Conservation (phyloP, 1,139 yeast species). For the Blastobotrys arbuscula region DNA sequence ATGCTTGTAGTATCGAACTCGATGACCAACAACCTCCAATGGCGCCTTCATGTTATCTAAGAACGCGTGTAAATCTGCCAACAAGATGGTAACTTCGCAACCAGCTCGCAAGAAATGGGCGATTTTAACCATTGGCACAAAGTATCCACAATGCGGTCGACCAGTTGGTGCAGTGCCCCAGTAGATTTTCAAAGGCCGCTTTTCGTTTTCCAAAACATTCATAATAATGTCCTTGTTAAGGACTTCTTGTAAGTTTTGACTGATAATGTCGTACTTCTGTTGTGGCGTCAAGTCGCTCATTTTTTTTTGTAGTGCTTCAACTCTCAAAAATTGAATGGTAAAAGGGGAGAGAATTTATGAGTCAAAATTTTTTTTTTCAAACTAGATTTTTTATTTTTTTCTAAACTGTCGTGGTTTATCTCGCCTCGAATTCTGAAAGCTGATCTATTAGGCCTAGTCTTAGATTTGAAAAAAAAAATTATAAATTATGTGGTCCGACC, state of each 20-base stretch:
- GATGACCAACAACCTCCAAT: slow-evolving; percentile 78
- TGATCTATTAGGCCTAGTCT: too few relatives aligned
- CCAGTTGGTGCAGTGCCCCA: slow-evolving; percentile 99
- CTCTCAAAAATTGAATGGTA: too few relatives aligned
- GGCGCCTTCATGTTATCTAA: slow-evolving; percentile 99
- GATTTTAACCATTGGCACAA: slow-evolving; percentile 93
- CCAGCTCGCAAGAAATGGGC: slow-evolving; percentile 96
- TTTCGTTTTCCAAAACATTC: slow-evolving; percentile 70
- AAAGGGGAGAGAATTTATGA: not conserved
- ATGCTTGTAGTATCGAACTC: slow-evolving; percentile 84
- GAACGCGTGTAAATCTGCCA: slow-evolving; percentile 97
- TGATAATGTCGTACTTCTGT: slow-evolving; percentile 71
- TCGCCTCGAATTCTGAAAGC: too few relatives aligned
- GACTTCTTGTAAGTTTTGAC: slow-evolving; percentile 85
- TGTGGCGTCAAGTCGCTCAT: slow-evolving; percentile 37
- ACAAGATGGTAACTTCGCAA: slow-evolving; percentile 82
- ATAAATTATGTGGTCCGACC: too few relatives aligned
- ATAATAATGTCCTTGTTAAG: slow-evolving; percentile 85
- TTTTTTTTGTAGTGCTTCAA: too few relatives aligned
- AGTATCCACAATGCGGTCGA: slow-evolving; percentile 96
- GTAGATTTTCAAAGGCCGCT: slow-evolving; percentile 79
- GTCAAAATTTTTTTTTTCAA: too few relatives aligned
- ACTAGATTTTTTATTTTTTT: too few relatives aligned
- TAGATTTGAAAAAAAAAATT: too few relatives aligned
- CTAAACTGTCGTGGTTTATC: too few relatives aligned